Conservation (phyloP, 331 rosid genomes). For the Acacia pycnantha region DNA sequence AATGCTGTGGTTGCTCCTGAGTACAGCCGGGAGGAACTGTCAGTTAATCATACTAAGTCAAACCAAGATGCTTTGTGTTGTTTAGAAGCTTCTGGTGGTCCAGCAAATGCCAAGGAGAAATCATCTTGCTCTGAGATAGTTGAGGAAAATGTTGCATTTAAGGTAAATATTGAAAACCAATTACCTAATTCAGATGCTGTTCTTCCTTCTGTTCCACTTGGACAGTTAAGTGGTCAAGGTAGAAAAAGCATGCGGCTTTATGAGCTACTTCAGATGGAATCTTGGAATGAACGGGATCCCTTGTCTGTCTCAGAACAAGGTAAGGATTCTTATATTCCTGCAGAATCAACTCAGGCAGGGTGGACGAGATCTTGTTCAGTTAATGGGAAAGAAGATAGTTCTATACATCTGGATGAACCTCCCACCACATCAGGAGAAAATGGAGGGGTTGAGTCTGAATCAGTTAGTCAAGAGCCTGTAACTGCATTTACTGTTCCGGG, state of each 20-base stretch:
- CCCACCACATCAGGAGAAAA: slow-evolving; percentile 58
- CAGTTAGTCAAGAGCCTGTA: slow-evolving; percentile 27
- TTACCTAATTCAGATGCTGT: slow-evolving; percentile 22
- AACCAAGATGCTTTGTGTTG: slow-evolving; percentile 29
- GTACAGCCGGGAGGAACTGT: slow-evolving; percentile 27
- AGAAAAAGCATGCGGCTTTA: slow-evolving; percentile 60
- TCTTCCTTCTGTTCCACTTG: slow-evolving; percentile 37
- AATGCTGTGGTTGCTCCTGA: slow-evolving; percentile 22
- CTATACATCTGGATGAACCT: slow-evolving; percentile 40
- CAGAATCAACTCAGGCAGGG: slow-evolving; percentile 33
- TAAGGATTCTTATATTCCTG: slow-evolving; percentile 30
- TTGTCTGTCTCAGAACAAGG: slow-evolving; percentile 25
- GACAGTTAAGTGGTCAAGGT: slow-evolving; percentile 46
- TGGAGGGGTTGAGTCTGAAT: slow-evolving; percentile 34
- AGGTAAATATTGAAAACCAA: slow-evolving; percentile 26
- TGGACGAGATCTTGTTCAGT: slow-evolving; percentile 19
- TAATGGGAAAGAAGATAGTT: slow-evolving; percentile 30
- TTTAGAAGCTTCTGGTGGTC: slow-evolving; percentile 22
- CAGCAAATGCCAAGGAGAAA: slow-evolving; percentile 26
- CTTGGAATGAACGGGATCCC: slow-evolving; percentile 46
- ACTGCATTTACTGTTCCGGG: slow-evolving; percentile 28
- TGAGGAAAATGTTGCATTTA: slow-evolving; percentile 35
- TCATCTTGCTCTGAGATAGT: slow-evolving; percentile 46
- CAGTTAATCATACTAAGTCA: slow-evolving; percentile 28
- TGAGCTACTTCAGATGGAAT: slow-evolving; percentile 64